phyloP scores from a whole-genome alignment of 1,139 yeast species.

The Zhuliangozyma parablackwelliae region DNA sequence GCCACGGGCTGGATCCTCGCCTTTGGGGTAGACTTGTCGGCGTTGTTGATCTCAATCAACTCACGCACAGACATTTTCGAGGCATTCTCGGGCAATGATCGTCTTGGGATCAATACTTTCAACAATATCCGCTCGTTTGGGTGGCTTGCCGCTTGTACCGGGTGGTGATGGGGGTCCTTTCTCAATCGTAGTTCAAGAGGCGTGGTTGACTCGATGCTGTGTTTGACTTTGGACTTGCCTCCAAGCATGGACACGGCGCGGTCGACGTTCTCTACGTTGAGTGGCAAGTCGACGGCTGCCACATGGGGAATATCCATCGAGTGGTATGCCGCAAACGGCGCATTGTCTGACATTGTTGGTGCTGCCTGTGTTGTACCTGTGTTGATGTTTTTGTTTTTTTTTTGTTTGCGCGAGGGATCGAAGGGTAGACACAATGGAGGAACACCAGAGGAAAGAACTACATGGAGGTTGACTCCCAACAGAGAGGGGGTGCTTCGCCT shows the following conservation, averaged over 20 bases:
- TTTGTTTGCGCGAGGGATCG: background rate
- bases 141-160: conserved; percentile 53
- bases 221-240: conserved; percentile 41
- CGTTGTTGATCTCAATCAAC: conserved; percentile 34
- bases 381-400: background rate
- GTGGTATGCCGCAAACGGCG: conserved; percentile 16
- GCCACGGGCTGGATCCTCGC: conserved; percentile 58
- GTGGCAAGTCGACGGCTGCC: conserved; percentile 76
- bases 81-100: conserved; percentile 30
- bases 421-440: too few species aligned
- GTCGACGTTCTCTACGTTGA: conserved; percentile 57
- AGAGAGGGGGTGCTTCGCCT: too few species aligned
- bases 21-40: conserved; percentile 15
- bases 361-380: background rate
- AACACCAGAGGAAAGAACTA: too few species aligned
- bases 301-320: conserved; percentile 74
- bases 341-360: too few species aligned
- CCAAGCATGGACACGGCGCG: conserved; percentile 77
- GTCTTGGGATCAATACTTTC: conserved; percentile 67
- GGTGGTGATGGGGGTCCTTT: conserved; percentile 76
- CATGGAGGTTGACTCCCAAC: too few species aligned
- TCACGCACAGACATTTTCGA: conserved; percentile 47
- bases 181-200: conserved; percentile 63
- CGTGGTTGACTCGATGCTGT: conserved; percentile 4
- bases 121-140: conserved; percentile 61